A percentile compares a stretch with the other conserved stretches of the same genome.
Evolutionary conservation across 164 flowering plant species (phyloP).

Genomic region (Macadamia tetraphylla): DNA sequence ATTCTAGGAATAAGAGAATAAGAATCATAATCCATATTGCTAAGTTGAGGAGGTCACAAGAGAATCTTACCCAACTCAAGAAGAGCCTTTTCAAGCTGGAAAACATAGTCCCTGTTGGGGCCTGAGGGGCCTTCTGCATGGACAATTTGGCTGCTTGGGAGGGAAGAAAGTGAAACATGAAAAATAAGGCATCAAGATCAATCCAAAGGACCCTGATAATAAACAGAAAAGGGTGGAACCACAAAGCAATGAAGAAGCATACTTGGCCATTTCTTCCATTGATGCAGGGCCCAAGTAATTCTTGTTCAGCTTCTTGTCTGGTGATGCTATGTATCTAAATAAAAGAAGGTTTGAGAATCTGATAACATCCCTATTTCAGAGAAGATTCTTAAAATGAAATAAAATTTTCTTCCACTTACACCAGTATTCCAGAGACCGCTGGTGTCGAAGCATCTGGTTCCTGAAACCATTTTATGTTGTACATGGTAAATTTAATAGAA

Average conservation of each 20-base stretch:
- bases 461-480: conserved; percentile 30
- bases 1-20: neutral
- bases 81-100: conserved; percentile 77
- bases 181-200: conserved; percentile 1
- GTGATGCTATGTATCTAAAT: conserved; percentile 74
- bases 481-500: neutral
- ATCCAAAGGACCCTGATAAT: neutral
- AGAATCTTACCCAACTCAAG: conserved; percentile 44
- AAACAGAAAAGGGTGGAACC: neutral
- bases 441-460: conserved; percentile 49
- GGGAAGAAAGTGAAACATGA: neutral
- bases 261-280: conserved; percentile 82
- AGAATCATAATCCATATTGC: neutral
- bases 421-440: conserved; percentile 64
- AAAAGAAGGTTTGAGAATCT: neutral
- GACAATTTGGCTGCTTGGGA: conserved; percentile 62
- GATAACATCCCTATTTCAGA: neutral
- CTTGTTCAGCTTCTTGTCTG: conserved; percentile 59
- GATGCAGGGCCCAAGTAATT: conserved; percentile 93
- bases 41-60: neutral
- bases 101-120: conserved; percentile 91
- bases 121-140: conserved; percentile 92
- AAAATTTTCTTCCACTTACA: conserved; percentile 48
- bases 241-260: conserved; percentile 12
- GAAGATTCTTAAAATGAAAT: neutral